Evolutionary conservation across 768 basidiomycete species (phyloP).

Genomic region (Tricholoma sp.): DNA sequence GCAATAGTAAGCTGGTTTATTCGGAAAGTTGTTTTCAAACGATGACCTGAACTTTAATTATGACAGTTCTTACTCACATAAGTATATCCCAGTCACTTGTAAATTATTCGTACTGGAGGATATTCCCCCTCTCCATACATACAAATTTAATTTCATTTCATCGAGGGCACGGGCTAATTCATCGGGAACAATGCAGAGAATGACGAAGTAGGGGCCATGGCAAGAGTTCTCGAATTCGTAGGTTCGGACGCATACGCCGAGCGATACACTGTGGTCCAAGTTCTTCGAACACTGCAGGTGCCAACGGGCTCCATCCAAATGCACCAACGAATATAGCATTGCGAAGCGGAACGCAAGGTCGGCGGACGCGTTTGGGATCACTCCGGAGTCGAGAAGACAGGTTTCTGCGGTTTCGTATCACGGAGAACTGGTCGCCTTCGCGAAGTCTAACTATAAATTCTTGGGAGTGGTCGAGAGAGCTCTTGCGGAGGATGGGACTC

Average conservation of each 20-base stretch:
- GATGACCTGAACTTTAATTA: too few relatives aligned
- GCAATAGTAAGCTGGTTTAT: too few relatives aligned
- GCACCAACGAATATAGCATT: conserved; percentile 76
- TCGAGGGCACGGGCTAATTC: too few relatives aligned
- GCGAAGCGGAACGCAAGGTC: conserved; percentile 84
- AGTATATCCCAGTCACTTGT: too few relatives aligned
- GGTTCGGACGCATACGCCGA: conserved; percentile 74
- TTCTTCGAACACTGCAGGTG: conserved; percentile 38
- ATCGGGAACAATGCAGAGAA: too few relatives aligned
- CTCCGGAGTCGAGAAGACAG: conserved; percentile 39
- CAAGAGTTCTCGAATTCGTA: too few relatives aligned
- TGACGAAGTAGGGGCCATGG: too few relatives aligned
- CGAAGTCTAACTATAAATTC: conserved; percentile 60
- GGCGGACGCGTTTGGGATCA: conserved; percentile 91
- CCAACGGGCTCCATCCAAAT: conserved; percentile 45
- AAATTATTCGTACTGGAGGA: too few relatives aligned
- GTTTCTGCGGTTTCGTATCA: conserved; percentile 44
- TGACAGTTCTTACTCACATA: too few relatives aligned
- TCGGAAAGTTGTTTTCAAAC: too few relatives aligned
- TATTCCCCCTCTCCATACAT: too few relatives aligned
- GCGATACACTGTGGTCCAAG: conserved; percentile 66
- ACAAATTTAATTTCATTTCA: too few relatives aligned
- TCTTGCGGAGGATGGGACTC: conserved; percentile 65
- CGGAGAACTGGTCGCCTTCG: conserved; percentile 60
- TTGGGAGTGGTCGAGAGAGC: conserved; percentile 70